Evolutionary conservation across 2,329 filamentous ascomycete species (phyloP).

Genomic region (Sarocladium strictum): DNA sequence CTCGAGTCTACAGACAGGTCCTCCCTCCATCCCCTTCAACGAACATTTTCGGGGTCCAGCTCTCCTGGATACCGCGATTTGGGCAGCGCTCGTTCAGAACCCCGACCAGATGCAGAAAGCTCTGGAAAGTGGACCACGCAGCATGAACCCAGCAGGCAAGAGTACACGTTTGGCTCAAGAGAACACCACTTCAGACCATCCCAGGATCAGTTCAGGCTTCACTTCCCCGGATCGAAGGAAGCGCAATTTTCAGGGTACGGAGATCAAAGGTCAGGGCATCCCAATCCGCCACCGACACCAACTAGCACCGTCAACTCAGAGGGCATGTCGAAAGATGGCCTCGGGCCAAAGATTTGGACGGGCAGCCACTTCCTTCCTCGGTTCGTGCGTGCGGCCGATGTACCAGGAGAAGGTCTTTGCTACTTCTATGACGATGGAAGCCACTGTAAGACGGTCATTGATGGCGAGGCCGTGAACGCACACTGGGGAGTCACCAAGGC

Average conservation of each 20-base stretch:
- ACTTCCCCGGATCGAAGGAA: conserved; percentile 31
- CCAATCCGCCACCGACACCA: conserved; percentile 22
- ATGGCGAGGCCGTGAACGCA: conserved; percentile 81
- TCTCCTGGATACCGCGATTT: conserved; percentile 39
- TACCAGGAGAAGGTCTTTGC: conserved; percentile 73
- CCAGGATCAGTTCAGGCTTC: conserved; percentile 28
- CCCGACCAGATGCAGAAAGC: conserved; percentile 29
- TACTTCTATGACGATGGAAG: conserved; percentile 84
- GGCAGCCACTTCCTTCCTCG: conserved; percentile 62
- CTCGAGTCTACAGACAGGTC: conserved; percentile 34
- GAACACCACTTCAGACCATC: conserved; percentile 28
- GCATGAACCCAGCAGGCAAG: conserved; percentile 34
- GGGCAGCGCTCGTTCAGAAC: conserved; percentile 29
- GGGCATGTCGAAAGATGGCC: conserved; percentile 48
- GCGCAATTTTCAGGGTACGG: conserved; percentile 16
- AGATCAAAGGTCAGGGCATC: conserved; percentile 17
- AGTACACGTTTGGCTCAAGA: conserved; percentile 40
- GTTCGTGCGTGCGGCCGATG: conserved; percentile 57
- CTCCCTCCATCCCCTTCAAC: conserved; percentile 18
- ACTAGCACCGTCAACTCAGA: conserved; percentile 31
- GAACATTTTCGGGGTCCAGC: conserved; percentile 36
- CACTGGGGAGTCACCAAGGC: conserved; percentile 94
- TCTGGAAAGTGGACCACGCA: conserved; percentile 31
- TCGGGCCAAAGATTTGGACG: conserved; percentile 65
- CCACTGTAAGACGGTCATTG: conserved; percentile 75